Conservation (phyloP, 2,329 filamentous ascomycete species). For the Fusarium vanettenii region DNA sequence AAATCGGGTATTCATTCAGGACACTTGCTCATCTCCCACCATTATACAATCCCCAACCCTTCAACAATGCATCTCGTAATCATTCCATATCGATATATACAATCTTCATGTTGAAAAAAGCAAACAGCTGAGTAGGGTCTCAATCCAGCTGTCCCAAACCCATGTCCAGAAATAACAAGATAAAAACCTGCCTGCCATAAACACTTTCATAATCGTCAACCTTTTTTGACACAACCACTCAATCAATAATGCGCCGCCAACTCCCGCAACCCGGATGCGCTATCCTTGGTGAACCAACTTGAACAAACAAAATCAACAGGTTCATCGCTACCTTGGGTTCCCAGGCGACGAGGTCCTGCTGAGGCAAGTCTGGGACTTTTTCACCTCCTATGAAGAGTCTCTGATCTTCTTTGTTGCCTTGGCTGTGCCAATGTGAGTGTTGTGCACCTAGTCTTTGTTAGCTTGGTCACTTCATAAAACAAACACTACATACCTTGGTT, state of each 20-base stretch:
- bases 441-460: slow-evolving; percentile 70
- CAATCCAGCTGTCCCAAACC: slow-evolving; percentile 8
- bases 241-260: slow-evolving; percentile 38
- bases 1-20: not conserved
- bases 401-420: slow-evolving; percentile 76
- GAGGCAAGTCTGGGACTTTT: not conserved
- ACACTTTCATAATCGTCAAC: slow-evolving; percentile 36
- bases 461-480: not conserved
- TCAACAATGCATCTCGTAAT: slow-evolving; percentile 17
- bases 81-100: slow-evolving; percentile 41
- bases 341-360: slow-evolving; percentile 9
- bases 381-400: slow-evolving; percentile 45
- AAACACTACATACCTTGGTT: slow-evolving; percentile 75
- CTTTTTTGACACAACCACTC: slow-evolving; percentile 17
- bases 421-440: slow-evolving; percentile 91
- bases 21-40: not conserved
- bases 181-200: slow-evolving; percentile 23
- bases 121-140: slow-evolving; percentile 4
- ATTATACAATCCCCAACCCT: not conserved
- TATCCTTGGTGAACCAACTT: slow-evolving; percentile 15
- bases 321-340: not conserved
- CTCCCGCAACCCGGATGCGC: slow-evolving; percentile 35
- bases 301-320: slow-evolving; percentile 3
- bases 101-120: slow-evolving; percentile 23
- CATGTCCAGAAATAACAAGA: slow-evolving; percentile 38